Conservation (phyloP, 1,284 basidiomycete species). For the Rhodotorula sp. region DNA sequence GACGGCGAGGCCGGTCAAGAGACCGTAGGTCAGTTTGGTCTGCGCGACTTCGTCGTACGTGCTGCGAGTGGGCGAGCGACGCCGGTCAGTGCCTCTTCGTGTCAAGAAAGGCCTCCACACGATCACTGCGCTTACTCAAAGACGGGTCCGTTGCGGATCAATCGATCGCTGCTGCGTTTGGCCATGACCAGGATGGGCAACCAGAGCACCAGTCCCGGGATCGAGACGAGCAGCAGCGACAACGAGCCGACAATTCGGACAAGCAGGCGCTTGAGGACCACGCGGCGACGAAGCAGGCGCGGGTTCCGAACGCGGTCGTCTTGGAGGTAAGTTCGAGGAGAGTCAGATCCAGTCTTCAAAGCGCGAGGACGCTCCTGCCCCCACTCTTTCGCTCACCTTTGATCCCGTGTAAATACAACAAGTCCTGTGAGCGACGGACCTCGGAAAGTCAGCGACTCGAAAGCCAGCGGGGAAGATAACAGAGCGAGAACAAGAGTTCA, state of each 20-base stretch:
- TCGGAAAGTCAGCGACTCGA: no score
- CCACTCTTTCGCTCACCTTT: constrained; percentile 50
- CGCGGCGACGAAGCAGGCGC: constrained; percentile 55
- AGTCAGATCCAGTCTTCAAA: background rate
- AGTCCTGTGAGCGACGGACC: constrained; percentile 49
- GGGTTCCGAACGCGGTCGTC: constrained; percentile 70
- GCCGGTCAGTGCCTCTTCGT: background rate
- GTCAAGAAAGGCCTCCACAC: background rate
- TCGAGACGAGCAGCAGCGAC: constrained; percentile 65
- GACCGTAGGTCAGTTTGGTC: constrained; percentile 77
- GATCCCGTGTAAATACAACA: constrained; percentile 62
- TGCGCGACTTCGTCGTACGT: constrained; percentile 62
- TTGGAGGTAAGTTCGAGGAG: background rate
- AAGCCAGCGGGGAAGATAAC: no score
- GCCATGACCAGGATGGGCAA: constrained; percentile 67
- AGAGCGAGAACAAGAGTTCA: no score
- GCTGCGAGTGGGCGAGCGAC: constrained; percentile 3
- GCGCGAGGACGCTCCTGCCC: background rate
- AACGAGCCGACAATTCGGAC: constrained; percentile 64
- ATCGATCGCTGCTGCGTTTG: constrained; percentile 57
- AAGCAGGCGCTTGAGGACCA: constrained; percentile 62
- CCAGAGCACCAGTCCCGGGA: constrained; percentile 80
- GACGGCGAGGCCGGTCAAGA: constrained; percentile 63
- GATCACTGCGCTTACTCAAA: constrained; percentile 28
- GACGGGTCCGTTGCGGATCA: constrained; percentile 35